A percentile compares a stretch with the other conserved stretches of the same genome.
These are phyloP conservation scores for Cadophora malorum DNA, from an alignment of 2,329 filamentous ascomycete species.

Conservation along the genomic window DNA sequence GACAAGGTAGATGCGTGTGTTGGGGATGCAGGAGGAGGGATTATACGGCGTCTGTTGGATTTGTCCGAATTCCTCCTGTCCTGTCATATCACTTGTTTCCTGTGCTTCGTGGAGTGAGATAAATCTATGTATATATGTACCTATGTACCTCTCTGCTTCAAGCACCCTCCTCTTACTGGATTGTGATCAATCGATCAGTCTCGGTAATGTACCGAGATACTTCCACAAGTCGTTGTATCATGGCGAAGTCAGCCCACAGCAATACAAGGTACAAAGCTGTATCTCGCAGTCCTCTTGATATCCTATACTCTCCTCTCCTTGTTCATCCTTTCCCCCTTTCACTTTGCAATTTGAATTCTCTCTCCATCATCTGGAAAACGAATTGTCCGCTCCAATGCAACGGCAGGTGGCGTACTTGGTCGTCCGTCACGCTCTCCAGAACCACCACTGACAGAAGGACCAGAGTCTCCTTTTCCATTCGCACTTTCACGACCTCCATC, in stretches of 20 bases:
- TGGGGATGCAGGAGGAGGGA: slow-evolving; percentile 17
- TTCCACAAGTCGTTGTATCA: not conserved
- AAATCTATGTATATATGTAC: slow-evolving; percentile 16
- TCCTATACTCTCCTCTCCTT: not conserved
- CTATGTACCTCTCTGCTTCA: slow-evolving; percentile 20
- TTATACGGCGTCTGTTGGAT: slow-evolving; percentile 12
- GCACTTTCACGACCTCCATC: slow-evolving; percentile 6
- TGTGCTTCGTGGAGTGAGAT: not conserved
- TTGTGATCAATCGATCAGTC: not conserved
- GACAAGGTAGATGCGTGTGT: slow-evolving; percentile 12
- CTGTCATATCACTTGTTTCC: not conserved
- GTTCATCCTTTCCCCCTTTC: not conserved
- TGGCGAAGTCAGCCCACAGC: not conserved
- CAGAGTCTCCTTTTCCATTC: not conserved
- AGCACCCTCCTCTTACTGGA: not conserved
- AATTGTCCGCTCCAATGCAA: slow-evolving; percentile 47
- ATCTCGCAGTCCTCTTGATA: not conserved
- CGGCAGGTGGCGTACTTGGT: slow-evolving; percentile 30
- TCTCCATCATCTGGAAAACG: slow-evolving; percentile 53
- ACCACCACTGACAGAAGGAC: not conserved
- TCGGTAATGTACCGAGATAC: not conserved
- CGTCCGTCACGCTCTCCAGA: not conserved
- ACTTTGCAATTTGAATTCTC: not conserved
- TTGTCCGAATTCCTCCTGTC: not conserved
- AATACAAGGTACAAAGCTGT: no score